Evolutionary conservation across 192 early-diverging fungal genomes (phyloP), one percentile per base, ranked within the genome.

Genomic region (Glomus cerebriforme): DNA sequence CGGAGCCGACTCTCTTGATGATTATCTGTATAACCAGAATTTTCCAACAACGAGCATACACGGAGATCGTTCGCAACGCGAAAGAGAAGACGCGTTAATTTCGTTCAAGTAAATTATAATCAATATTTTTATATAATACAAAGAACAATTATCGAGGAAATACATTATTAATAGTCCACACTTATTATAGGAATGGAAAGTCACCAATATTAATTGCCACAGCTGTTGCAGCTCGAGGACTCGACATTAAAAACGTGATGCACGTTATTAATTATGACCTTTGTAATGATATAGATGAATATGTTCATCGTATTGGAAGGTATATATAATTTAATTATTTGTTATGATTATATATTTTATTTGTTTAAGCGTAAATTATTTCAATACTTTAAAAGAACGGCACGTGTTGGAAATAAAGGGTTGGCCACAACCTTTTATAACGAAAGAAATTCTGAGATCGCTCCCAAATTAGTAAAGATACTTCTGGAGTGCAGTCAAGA

Each of bases 251-350:
- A 71, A 93, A 95, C 83, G 92, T 96, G 13, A 91, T 89, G 71
- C 94, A 96, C 80, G 94, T 96, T 29, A 91, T 96, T 77, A 95
- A 95, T 83, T 96, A 92, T 74, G 95, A 96, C 77, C 83, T 96
- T 7, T 90, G 91, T 73, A 86, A 82, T 27, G 92, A 94, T 77
- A 94, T 95, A 81, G 94, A 96, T 67, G 95, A 96, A 72, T 93
- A 92, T 79, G 90, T 96, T 39, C 95, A 96, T 79, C 91, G 95
- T 35, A 95, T 95, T 78, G 95, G 95, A 72, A 85, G 83, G 85
- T 87, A 81, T 24, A 75, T 68, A n/a, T 35, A 64, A 15, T 35
- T 19, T 8, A 4, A 15, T 45, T 17, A 32, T 15, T 17, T 29
- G 10, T 27, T 47, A 19, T 26, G 10, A 22, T 32, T 9, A 59